phyloP scores from a whole-genome alignment of 306 rosid species.

The Vigna reflexopilosa region DNA sequence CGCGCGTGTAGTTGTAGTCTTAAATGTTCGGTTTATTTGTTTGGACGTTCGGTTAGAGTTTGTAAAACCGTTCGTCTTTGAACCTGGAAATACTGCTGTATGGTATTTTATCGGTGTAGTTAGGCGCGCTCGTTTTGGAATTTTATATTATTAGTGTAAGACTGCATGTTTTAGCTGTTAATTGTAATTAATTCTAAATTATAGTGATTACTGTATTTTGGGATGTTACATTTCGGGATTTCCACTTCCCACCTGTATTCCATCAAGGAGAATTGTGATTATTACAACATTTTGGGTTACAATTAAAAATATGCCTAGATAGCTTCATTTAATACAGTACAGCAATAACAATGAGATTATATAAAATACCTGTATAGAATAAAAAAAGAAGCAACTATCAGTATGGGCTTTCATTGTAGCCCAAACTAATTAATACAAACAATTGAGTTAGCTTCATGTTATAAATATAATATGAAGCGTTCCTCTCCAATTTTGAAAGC shows the following conservation, averaged over 20 bases:
- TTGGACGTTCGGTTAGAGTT: no score
- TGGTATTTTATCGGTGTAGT: no score
- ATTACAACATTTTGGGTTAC: background rate
- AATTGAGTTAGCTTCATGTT: background rate
- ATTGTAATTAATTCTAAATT: no score
- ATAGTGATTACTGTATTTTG: no score
- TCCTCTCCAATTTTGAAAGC: background rate
- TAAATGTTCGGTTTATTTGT: no score
- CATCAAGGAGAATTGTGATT: background rate
- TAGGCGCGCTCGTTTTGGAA: no score
- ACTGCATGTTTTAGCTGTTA: no score
- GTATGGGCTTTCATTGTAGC: background rate
- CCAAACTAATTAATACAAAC: background rate
- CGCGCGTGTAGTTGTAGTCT: no score
- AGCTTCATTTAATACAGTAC: background rate
- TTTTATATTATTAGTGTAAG: no score
- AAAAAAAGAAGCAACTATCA: background rate
- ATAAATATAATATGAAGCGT: background rate
- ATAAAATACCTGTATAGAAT: background rate
- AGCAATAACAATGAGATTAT: background rate
- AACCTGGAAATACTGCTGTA: no score
- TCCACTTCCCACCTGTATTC: slow-evolving; percentile 1
- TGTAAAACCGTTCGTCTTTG: no score
- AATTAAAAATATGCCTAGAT: background rate
- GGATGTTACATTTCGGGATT: no score